Base-by-base conservation (phyloP, 805 yeast species). In the Cyberlindnera euphorbiiphila region DNA sequence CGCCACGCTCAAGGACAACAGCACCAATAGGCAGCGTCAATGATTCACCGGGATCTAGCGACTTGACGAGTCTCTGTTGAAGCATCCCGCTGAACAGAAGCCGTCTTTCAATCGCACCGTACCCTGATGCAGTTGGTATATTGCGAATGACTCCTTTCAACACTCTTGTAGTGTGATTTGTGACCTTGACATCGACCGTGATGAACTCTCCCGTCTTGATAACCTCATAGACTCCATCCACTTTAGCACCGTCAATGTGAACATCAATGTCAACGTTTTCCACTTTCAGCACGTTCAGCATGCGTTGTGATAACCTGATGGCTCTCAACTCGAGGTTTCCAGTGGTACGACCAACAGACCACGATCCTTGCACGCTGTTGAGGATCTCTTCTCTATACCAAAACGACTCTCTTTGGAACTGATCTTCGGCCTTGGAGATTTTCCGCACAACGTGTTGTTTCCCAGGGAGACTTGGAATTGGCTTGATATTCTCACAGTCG, bases 371-470 rank as follows among this genome's bases (percentile, higher is more conserved):
- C 5, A 93, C 49, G 12, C 65, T 64, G 31, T 71, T 66, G 36
- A 91, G 62, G 1, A 93, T 56, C 43, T 71, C 70, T 39, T 82
- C 78, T 40, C 95, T 64, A 45, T 83, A 74, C 98, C 98, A 91
- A 58, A 88, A 93, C 3, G 74, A 63, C 43, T 78, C 80, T 39
- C 77, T 68, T 61, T 77, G 72, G 36, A 66, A 72, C 29, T 50
- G 50, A 24, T 72, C 80, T 42, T 84, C 86, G 9, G 74, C 78
- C 32, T 68, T 72, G 0, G 75, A 65, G 6, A 74, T 64, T 42
- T 64, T 73, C 42, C 61, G 68, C 34, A 49, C 60, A 26, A 85
- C 69, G 54, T 77, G 84, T 60, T 88, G 96, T 44, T 76, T 77
- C 24, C 77, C 71, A 16, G 82, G 60, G 24, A 86, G 61, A 23